Evolutionary conservation across 805 yeast species (phyloP).

Genomic region (Ogataea degrootiae): DNA sequence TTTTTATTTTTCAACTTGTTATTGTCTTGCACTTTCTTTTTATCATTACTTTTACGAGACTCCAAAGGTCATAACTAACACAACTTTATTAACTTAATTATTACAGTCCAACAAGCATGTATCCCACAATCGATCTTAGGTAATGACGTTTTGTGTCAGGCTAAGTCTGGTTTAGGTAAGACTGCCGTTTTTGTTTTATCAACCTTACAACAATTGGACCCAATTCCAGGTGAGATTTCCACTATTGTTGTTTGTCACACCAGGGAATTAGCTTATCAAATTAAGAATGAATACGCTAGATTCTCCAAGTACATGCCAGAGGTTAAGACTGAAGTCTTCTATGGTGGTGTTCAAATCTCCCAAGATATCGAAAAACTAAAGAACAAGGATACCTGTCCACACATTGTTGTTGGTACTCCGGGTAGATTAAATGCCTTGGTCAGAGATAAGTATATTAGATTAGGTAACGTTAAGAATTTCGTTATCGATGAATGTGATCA

Average conservation of each 20-base stretch:
- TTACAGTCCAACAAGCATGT: slow-evolving; percentile 89
- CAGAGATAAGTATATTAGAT: slow-evolving; percentile 82
- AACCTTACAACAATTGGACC: slow-evolving; percentile 94
- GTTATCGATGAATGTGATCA: slow-evolving; percentile 98
- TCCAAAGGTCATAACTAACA: slow-evolving; percentile 3
- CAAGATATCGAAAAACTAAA: slow-evolving; percentile 84
- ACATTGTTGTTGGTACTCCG: slow-evolving; percentile 96
- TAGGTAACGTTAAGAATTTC: slow-evolving; percentile 86
- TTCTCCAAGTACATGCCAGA: slow-evolving; percentile 98
- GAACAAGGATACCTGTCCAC: slow-evolving; percentile 92
- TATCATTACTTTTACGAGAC: no score
- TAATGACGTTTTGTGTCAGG: slow-evolving; percentile 97
- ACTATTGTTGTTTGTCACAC: slow-evolving; percentile 96
- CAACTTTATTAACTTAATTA: slow-evolving; percentile 4
- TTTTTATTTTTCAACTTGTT: no score
- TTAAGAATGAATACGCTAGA: slow-evolving; percentile 94
- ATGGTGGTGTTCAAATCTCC: slow-evolving; percentile 87
- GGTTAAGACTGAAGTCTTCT: slow-evolving; percentile 92
- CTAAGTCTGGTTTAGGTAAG: slow-evolving; percentile 99
- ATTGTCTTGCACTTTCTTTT: no score
- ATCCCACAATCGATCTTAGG: slow-evolving; percentile 98
- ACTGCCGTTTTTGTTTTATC: slow-evolving; percentile 97
- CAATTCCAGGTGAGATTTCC: slow-evolving; percentile 94
- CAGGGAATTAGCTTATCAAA: slow-evolving; percentile 97
- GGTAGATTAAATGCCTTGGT: slow-evolving; percentile 95